Base-by-base conservation (phyloP, 768 basidiomycete species). In the Myochromella boudieri region DNA sequence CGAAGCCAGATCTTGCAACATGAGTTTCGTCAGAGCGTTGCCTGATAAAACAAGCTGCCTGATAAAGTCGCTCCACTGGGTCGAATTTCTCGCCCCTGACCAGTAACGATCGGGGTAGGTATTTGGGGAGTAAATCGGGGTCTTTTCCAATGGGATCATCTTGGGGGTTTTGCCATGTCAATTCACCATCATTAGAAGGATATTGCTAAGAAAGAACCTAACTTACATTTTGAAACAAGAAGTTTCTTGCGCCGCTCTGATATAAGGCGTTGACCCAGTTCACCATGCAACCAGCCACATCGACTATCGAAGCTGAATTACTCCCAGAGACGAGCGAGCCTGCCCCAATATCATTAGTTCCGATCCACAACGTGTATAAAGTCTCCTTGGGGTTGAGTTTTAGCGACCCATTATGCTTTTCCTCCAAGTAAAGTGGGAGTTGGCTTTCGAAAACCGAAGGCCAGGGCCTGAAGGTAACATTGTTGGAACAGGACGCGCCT, bases 401-500 rank as follows among this genome's bases (percentile, higher is more conserved):
- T 17, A 80, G 57, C 1, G 74, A 67, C 4, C 72, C 70, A 49
- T 77, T 75, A 8, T 59, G 52, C 14, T 56, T 64, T 39, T 75
- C 71, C 6, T 65, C 56, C 39, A 83, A 68, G 61, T 76, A 84
- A 0, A 67, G 44, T 0, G 83, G 83, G 6, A 85, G 68, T 56
- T 84, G 75, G 58, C 69, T 71, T 56, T 79, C 80, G 52, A 81
- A 77, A 27, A 86, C 59, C 1, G 80, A 70, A 0, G 83, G 83
- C 60, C 76, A 83, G 0, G 79, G 76, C 4, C 79, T 67, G 59
- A 67, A 68, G 4, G 82, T 85, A 50, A 84, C 60, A 27, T 75
- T 69, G 59, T 85, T 84, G 3, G 81, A 83, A 59, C 84, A 87
- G 0, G 80, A 79, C 10, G 81, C 85, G 0, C 85, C 85, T 1